phyloP scores from a whole-genome alignment of 2,329 filamentous ascomycete genomes.

The Atkinsonella texensis region DNA sequence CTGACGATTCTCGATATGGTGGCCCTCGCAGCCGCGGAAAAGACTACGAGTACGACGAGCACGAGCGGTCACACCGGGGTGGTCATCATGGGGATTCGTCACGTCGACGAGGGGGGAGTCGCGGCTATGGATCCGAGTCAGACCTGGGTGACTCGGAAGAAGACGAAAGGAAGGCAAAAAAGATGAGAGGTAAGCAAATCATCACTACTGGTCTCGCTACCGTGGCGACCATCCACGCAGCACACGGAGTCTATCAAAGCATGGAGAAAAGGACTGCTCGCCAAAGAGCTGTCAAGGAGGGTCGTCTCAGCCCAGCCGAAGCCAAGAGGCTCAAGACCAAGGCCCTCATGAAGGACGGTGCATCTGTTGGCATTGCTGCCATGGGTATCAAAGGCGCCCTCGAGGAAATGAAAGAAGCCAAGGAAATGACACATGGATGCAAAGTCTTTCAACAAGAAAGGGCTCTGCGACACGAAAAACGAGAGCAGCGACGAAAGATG shows the following conservation, averaged over 20 bases:
- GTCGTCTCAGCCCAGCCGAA: conserved; percentile 36
- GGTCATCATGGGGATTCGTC: conserved; percentile 25
- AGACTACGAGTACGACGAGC: conserved; percentile 38
- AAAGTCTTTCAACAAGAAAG: conserved; percentile 38
- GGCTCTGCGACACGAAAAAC: conserved; percentile 34
- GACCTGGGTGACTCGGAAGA: conserved; percentile 47
- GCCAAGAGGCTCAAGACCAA: conserved; percentile 46
- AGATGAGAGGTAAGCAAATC: conserved; percentile 51
- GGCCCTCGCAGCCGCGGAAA: conserved; percentile 21
- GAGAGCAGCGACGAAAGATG: conserved; percentile 24
- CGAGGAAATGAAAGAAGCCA: conserved; percentile 43
- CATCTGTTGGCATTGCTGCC: conserved; percentile 46
- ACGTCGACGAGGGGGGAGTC: conserved; percentile 24
- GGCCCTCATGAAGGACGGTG: conserved; percentile 44
- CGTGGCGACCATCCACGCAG: conserved; percentile 48
- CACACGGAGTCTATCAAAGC: conserved; percentile 45
- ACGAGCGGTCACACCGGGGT: conserved; percentile 30
- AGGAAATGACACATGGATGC: conserved; percentile 35
- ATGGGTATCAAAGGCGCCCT: conserved; percentile 46
- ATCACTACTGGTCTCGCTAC: conserved; percentile 44
- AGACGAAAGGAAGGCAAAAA: conserved; percentile 40
- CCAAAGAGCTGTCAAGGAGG: conserved; percentile 41
- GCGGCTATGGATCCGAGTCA: conserved; percentile 38
- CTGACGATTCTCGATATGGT: conserved; percentile 31
- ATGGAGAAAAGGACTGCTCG: conserved; percentile 43